Evolutionary conservation across 75 land plant species (phyloP).

Genomic region (Cunninghamia lanceolata): DNA sequence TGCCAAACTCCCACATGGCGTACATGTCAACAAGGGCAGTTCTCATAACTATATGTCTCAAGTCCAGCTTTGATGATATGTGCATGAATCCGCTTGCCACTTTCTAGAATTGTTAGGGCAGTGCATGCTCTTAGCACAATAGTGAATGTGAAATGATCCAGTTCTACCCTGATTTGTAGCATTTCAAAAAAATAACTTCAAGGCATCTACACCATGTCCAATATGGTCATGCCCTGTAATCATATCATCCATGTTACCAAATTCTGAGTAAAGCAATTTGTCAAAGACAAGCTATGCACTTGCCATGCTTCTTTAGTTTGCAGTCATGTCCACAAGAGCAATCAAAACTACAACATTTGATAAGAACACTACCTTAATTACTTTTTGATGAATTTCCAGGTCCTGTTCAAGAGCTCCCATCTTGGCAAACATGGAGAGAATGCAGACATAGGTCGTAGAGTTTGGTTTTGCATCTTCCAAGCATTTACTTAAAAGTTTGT

Average conservation of each 20-base stretch:
- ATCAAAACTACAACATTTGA: too few relatives aligned
- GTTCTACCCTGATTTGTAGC: conserved; percentile 38
- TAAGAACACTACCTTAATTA: too few relatives aligned
- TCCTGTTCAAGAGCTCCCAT: too few relatives aligned
- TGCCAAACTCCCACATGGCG: conserved; percentile 17
- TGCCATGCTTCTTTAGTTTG: conserved; percentile 38
- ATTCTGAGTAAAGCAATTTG: conserved; percentile 39
- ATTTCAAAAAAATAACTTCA: conserved; percentile 40
- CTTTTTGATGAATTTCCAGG: too few relatives aligned
- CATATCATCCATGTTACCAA: conserved; percentile 63
- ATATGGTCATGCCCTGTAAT: conserved; percentile 61
- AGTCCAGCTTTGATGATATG: too few relatives aligned
- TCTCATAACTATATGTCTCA: too few relatives aligned
- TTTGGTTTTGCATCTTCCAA: too few relatives aligned
- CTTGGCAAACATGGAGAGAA: too few relatives aligned
- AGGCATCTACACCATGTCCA: conserved; percentile 32
- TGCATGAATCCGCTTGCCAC: too few relatives aligned
- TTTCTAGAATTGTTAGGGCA: too few relatives aligned
- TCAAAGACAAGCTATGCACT: conserved; percentile 57
- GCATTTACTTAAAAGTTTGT: too few relatives aligned
- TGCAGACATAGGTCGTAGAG: too few relatives aligned
- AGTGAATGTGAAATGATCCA: background rate
- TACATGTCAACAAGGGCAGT: conserved; percentile 17
- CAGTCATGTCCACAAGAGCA: conserved; percentile 69
- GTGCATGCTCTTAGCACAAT: conserved; percentile 2